Evolutionary conservation across 106 monocot species (phyloP), one percentile per base, ranked within the genome.

Genomic region (Agapanthus africanus): DNA sequence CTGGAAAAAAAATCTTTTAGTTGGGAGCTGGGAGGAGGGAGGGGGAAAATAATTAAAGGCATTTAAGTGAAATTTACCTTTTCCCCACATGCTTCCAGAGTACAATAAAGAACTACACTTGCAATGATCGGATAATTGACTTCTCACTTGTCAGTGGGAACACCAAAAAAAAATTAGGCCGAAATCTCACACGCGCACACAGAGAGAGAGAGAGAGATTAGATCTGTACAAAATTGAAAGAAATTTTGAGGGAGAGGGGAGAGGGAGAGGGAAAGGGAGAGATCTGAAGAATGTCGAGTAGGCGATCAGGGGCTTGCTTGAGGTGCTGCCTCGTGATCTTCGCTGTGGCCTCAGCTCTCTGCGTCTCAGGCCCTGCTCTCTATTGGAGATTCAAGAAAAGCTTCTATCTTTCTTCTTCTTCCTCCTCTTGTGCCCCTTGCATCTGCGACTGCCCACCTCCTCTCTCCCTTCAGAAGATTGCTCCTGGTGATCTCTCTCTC

Each of bases 401-500:
- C 22, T 40, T 83, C 71, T 70, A 70, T 11, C 59, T 69, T 15
- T 32, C 34, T 11, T 30, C 72, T 1, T 72, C 71, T 6, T 32
- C 34, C 15, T 30, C 72, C 0, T 72, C 71, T 6, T 90, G 90
- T 40, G 62, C 79, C 2, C 85, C 85, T 40, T 90, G 90, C 75
- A 68, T 78, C 67, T 90, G 90, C 73, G 73, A 80, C n/a, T 90
- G 90, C 78, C 90, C 85, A 0, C 85, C 85, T 41, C 90, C 90
- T 13, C 75, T 83, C 34, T 90, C 90, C 47, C 82, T 85, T 50
- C 71, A 82, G 15, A 78, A 75, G 44, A 78, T 90, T 68, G 85
- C 85, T 27, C 90, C 89, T 6, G 90, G 90, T 90, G n/a, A n/a
- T n/a, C n/a, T n/a, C n/a, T n/a, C n/a, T 18, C 60, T 42, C 25